phyloP scores from a whole-genome alignment of 1,284 basidiomycete species.

The Ustilago cynodontis region DNA sequence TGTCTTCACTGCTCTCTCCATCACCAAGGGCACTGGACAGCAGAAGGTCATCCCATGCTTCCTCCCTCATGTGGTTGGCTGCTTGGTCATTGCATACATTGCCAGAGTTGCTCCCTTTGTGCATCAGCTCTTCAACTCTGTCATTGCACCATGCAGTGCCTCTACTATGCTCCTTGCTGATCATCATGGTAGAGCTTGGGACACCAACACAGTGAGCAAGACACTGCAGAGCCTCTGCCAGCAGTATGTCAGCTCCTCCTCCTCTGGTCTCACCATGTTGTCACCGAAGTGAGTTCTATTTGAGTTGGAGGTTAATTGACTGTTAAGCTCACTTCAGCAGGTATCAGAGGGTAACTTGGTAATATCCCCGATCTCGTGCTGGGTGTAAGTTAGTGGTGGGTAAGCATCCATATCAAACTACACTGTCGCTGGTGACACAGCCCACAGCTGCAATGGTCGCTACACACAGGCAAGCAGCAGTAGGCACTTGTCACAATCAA shows the following conservation, averaged over 20 bases:
- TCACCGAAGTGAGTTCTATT: no score
- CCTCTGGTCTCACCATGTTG: conserved; percentile 6
- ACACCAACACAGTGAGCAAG: conserved; percentile 1
- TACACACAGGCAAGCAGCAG: no score
- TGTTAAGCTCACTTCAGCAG: no score
- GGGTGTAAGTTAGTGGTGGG: no score
- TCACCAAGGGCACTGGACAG: background rate
- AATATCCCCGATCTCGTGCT: no score
- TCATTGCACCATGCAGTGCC: background rate
- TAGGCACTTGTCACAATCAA: no score
- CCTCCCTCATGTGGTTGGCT: conserved; percentile 7
- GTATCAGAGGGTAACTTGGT: no score
- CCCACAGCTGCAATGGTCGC: no score
- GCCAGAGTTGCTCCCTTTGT: background rate
- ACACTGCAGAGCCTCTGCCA: background rate
- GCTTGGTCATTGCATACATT: background rate
- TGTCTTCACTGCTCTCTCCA: conserved; percentile 2
- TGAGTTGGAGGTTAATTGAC: no score
- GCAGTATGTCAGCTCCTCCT: background rate
- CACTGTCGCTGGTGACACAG: no score
- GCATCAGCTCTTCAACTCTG: background rate
- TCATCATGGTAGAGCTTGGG: background rate
- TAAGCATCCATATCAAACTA: no score
- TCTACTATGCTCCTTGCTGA: background rate
- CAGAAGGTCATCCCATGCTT: conserved; percentile 6